Percentiles rank a stretch among this genome's conserved stretches.
phyloP scores from a whole-genome alignment of 2,329 filamentous ascomycete genomes.

The Alternaria burnsii region DNA sequence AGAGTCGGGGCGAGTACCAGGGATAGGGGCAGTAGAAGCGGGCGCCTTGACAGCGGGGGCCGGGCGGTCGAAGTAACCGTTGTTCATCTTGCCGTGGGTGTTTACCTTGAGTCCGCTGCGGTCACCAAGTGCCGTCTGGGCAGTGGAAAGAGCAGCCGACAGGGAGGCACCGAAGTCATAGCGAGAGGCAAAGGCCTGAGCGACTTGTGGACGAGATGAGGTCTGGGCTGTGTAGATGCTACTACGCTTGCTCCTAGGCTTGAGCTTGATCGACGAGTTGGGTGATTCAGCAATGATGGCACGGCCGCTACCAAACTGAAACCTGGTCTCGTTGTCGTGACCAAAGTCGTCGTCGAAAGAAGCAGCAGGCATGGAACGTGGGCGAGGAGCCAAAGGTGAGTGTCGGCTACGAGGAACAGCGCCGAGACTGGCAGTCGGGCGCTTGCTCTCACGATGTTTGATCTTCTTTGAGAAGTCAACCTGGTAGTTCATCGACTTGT shows the following conservation, averaged over 20 bases:
- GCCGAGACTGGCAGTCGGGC: slow-evolving; percentile 59
- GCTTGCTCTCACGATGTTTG: slow-evolving; percentile 60
- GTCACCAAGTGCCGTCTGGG: slow-evolving; percentile 70
- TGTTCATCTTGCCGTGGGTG: slow-evolving; percentile 25
- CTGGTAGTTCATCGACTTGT: slow-evolving; percentile 85
- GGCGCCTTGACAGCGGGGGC: slow-evolving; percentile 49
- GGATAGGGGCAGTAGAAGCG: slow-evolving; percentile 46
- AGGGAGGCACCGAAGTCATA: slow-evolving; percentile 98
- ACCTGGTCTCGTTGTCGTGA: slow-evolving; percentile 62
- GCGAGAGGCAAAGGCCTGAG: slow-evolving; percentile 85
- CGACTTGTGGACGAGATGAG: slow-evolving; percentile 57
- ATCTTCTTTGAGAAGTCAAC: slow-evolving; percentile 88
- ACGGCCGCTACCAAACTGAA: slow-evolving; percentile 53
- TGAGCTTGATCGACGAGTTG: slow-evolving; percentile 70
- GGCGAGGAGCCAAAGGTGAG: slow-evolving; percentile 56
- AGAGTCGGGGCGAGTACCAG: slow-evolving; percentile 60
- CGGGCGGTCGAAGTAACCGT: slow-evolving; percentile 51
- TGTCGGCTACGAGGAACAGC: slow-evolving; percentile 60
- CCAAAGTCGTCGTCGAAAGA: slow-evolving; percentile 75
- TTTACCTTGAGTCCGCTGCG: slow-evolving; percentile 58
- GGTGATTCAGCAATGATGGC: slow-evolving; percentile 66
- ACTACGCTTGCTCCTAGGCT: slow-evolving; percentile 68
- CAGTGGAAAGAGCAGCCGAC: slow-evolving; percentile 78
- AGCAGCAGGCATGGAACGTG: slow-evolving; percentile 57
- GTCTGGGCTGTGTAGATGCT: slow-evolving; percentile 69